phyloP scores from a whole-genome alignment of 108 stramenopile species.

The Discostella pseudostelligera region DNA sequence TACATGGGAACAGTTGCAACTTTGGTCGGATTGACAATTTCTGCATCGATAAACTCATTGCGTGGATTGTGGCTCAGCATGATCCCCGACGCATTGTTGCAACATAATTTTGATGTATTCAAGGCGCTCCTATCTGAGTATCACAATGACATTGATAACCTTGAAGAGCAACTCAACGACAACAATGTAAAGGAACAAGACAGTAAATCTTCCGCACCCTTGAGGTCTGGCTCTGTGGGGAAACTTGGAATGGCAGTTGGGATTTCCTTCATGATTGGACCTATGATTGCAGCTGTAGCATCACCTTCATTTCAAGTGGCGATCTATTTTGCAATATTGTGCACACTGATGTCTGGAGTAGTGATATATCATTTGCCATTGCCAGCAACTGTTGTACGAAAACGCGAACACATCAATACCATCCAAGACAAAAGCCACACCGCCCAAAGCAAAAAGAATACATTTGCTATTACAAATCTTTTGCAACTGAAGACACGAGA shows the following conservation, averaged over 20 bases:
- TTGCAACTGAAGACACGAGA: constrained; percentile 39
- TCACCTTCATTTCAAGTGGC: constrained; percentile 57
- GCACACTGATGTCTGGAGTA: constrained; percentile 44
- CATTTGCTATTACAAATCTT: constrained; percentile 34
- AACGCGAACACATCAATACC: constrained; percentile 5
- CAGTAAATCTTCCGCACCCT: neutral
- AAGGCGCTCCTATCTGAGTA: constrained; percentile 75
- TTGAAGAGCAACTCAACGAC: constrained; percentile 11
- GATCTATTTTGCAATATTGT: constrained; percentile 42
- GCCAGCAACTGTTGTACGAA: constrained; percentile 25
- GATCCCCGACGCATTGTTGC: constrained; percentile 70
- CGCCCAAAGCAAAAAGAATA: constrained; percentile 7
- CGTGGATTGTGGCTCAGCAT: constrained; percentile 65
- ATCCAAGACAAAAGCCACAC: neutral
- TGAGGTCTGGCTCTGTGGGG: constrained; percentile 63
- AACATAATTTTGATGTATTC: constrained; percentile 77
- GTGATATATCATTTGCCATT: constrained; percentile 40
- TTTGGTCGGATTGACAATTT: constrained; percentile 43
- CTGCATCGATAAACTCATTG: constrained; percentile 37
- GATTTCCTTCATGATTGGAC: constrained; percentile 81
- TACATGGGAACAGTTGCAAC: constrained; percentile 66
- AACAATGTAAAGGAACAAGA: constrained; percentile 1
- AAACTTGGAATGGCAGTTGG: constrained; percentile 84
- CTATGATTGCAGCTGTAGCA: constrained; percentile 47
- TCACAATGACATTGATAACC: constrained; percentile 52